Evolutionary conservation across 2,329 filamentous ascomycete species (phyloP).

Genomic region (Cladosporium sp.): DNA sequence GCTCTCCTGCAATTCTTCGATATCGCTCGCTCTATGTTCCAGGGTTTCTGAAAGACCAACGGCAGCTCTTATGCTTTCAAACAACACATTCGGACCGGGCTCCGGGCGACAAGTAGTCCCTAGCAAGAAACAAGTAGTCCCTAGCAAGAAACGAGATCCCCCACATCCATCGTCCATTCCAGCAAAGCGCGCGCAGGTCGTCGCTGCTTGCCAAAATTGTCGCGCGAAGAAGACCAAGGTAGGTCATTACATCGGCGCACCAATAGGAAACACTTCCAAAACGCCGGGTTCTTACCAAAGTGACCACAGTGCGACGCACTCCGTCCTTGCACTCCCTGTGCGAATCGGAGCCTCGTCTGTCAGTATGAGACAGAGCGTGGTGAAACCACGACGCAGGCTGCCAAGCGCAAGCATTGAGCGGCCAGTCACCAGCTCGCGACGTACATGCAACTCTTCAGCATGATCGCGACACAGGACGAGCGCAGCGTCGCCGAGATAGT

Average conservation of each 20-base stretch:
- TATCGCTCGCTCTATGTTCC: neutral
- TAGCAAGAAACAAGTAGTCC: neutral
- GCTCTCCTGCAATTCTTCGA: neutral
- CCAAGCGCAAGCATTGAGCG: constrained; percentile 20
- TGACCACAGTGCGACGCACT: constrained; percentile 5
- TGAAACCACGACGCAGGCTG: constrained; percentile 18
- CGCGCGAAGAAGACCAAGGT: neutral
- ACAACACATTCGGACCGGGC: neutral
- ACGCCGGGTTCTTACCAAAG: neutral
- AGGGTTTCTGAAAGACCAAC: neutral
- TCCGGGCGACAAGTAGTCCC: neutral
- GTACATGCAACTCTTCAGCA: neutral
- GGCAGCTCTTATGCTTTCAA: neutral
- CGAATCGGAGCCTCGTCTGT: neutral
- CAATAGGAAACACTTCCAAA: no score
- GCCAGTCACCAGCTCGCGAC: neutral
- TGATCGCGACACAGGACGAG: neutral
- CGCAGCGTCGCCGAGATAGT: neutral
- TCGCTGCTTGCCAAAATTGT: neutral
- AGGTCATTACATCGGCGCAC: neutral
- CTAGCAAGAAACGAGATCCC: neutral
- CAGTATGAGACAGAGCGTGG: constrained; percentile 16
- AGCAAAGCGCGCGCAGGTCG: neutral
- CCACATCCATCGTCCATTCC: neutral
- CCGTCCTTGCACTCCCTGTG: constrained; percentile 1